Base-by-base conservation (phyloP, 805 yeast genomes). In the Cyberlindnera saturnus region DNA sequence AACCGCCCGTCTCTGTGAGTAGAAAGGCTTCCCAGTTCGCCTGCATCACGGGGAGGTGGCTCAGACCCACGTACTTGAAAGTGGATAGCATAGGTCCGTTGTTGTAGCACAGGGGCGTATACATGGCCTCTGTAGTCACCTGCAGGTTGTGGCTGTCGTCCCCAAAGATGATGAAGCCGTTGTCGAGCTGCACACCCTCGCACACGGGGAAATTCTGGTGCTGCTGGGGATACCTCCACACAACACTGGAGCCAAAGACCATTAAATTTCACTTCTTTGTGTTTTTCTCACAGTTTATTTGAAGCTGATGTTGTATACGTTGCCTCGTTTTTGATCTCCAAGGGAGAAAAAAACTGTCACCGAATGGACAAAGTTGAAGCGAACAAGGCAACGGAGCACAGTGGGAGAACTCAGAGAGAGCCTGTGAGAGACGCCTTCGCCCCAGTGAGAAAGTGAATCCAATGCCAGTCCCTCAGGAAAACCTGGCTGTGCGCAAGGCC, bases 11-110 rank as follows among this genome's bases (percentile, higher is more conserved):
- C 46, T 61, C 55, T 4, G 57, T 52, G 19, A 60, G 43, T 1
- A 74, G 60, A 50, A 62, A 80, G 13, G 46, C 46, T 1, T 53
- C 17, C 90, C 90, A 84, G 20, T 78, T 73, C 3, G 53, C 43
- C 4, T 47, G 51, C 14, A 77, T 67, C 1, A 67, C 26, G 1
- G 83, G 83, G 6, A 77, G 61, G 2, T 66, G 47, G 0, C 45
- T 30, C 0, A 60, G 50, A 3, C 63, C 62, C 2, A 54, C 26
- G 3, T 52, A 33, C 19, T 53, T 60, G 39, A 63, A 64, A 1
- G 70, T 53, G 10, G 67, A 63, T 32, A 66, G 61, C 1, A 64
- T 57, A 0, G 74, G 74, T 1, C 49, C 52, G 0, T 48, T 49
- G 13, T 52, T 46, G 38, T 60, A 62, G 44, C 75, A 71, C 17